phyloP scores from a whole-genome alignment of 1,284 basidiomycete species.

The Fomitopsis betulina region DNA sequence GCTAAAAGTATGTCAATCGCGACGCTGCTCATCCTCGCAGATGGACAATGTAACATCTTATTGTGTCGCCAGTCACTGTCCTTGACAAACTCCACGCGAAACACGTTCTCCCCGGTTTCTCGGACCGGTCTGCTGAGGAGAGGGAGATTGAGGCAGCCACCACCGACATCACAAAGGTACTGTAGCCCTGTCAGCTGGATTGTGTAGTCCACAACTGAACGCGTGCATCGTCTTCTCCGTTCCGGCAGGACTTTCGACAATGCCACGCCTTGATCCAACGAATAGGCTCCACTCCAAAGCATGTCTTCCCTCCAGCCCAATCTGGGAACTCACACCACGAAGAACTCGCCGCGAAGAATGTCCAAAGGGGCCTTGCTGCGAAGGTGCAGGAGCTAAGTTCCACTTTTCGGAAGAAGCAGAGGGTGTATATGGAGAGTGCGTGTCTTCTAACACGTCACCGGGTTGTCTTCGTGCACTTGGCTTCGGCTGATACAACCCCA shows the following conservation, averaged over 20 bases:
- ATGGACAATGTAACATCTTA: constrained; percentile 1
- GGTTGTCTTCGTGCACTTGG: constrained; percentile 13
- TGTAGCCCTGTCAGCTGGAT: constrained; percentile 6
- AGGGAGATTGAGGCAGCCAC: constrained; percentile 89
- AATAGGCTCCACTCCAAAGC: constrained; percentile 43
- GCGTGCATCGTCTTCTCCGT: neutral
- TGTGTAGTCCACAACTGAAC: constrained; percentile 9
- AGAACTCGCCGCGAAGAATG: constrained; percentile 82
- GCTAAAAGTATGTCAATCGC: constrained; percentile 67
- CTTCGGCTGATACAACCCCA: constrained; percentile 7
- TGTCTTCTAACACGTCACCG: constrained; percentile 24
- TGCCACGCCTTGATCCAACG: constrained; percentile 80
- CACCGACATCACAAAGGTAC: constrained; percentile 82
- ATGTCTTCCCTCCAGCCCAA: constrained; percentile 45
- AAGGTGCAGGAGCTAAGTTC: constrained; percentile 92
- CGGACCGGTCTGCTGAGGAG: constrained; percentile 92
- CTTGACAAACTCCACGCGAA: constrained; percentile 95
- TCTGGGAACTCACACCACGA: constrained; percentile 49
- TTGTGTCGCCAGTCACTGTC: constrained; percentile 49
- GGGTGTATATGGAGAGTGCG: constrained; percentile 96
- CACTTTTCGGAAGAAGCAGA: constrained; percentile 96
- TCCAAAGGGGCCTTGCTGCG: constrained; percentile 93
- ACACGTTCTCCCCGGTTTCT: constrained; percentile 93
- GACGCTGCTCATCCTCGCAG: constrained; percentile 10
- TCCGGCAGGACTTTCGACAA: constrained; percentile 73